Evolutionary conservation across 331 rosid genomes (phyloP).

Genomic region (Telfairia occidentalis): DNA sequence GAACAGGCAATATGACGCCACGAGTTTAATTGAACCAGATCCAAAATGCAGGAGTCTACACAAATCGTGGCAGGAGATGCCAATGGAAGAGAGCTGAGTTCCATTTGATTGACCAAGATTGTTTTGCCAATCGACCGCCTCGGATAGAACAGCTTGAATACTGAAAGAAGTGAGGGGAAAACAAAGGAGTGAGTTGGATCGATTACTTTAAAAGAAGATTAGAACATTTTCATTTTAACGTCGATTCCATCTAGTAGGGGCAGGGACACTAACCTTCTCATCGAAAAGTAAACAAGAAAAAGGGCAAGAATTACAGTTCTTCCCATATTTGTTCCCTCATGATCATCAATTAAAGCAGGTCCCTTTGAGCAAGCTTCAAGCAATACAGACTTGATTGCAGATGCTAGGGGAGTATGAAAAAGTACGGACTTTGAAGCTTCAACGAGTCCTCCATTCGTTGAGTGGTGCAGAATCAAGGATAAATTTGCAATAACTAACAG

Average conservation of each 20-base stretch:
- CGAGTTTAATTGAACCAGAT: slow-evolving; percentile 46
- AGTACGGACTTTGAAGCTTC: slow-evolving; percentile 66
- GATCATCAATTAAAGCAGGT: slow-evolving; percentile 60
- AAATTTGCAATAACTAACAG: slow-evolving; percentile 51
- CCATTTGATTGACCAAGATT: slow-evolving; percentile 36
- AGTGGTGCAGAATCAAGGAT: slow-evolving; percentile 62
- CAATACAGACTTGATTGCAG: slow-evolving; percentile 34
- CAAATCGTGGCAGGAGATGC: slow-evolving; percentile 62
- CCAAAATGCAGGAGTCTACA: slow-evolving; percentile 79
- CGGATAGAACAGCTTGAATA: slow-evolving; percentile 50
- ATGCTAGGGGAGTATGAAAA: slow-evolving; percentile 37
- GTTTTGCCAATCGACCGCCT: slow-evolving; percentile 64
- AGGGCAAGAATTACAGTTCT: slow-evolving; percentile 43
- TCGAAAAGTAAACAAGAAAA: slow-evolving; percentile 53
- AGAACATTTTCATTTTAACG: background rate
- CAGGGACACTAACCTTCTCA: slow-evolving; percentile 52
- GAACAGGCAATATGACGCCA: slow-evolving; percentile 60
- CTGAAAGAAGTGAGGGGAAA: slow-evolving; percentile 24
- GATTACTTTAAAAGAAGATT: background rate
- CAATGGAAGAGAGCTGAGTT: slow-evolving; percentile 37
- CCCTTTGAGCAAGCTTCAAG: slow-evolving; percentile 53
- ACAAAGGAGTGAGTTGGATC: slow-evolving; percentile 1
- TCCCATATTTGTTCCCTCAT: slow-evolving; percentile 46
- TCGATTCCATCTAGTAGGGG: background rate
- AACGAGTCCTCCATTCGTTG: slow-evolving; percentile 36